Conservation (phyloP, 139 green algal species). For the Chlamydomonas schloesseri region DNA sequence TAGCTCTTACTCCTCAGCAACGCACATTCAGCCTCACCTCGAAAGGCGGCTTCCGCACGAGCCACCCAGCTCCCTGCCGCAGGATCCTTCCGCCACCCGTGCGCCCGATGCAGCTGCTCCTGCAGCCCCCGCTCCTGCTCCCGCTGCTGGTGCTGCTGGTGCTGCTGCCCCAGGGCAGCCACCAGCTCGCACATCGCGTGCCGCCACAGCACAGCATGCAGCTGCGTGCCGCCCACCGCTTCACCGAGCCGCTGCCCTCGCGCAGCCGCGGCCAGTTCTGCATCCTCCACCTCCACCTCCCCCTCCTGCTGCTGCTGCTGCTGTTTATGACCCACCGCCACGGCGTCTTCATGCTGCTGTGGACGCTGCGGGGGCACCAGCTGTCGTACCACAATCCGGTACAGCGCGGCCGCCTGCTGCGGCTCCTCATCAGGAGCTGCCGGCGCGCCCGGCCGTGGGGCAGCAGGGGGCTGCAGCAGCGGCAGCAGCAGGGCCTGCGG, state of each 20-base stretch:
- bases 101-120: neutral
- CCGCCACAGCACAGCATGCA: constrained; percentile 22
- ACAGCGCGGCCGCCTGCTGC: neutral
- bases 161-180: neutral
- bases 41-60: neutral
- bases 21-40: too few species aligned
- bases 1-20: too few species aligned
- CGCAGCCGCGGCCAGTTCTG: neutral
- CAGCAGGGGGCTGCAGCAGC: neutral
- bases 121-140: neutral
- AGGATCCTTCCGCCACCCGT: neutral
- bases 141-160: neutral
- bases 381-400: neutral
- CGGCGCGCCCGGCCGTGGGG: too few species aligned
- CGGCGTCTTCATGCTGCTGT: too few species aligned
- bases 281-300: neutral
- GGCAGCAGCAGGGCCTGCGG: neutral
- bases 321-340: too few species aligned
- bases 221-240: neutral
- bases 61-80: neutral
- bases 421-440: too few species aligned
- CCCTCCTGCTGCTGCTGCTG: neutral
- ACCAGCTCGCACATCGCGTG: constrained; percentile 20
- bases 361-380: neutral
- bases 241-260: neutral